Base-by-base conservation (phyloP, 495 filamentous ascomycete species). In the Cenococcum geophilum region DNA sequence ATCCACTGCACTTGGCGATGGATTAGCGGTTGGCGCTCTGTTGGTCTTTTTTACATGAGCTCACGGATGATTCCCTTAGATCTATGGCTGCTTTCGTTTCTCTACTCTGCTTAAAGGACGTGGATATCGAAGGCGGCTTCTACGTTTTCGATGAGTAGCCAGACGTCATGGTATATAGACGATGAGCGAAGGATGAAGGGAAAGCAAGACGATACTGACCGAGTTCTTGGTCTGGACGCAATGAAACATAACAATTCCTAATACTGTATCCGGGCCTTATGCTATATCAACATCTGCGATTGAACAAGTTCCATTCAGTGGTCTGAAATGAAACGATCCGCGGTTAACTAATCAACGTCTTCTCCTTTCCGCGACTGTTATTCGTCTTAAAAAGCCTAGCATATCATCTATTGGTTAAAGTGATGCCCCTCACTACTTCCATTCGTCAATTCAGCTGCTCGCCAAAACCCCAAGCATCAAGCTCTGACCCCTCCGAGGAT, bases 1-100 rank as follows among this genome's bases (percentile, higher is more conserved):
- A 1, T 16, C 25, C 23, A 32, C 6, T 16, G 10, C 18, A 16
- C 21, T 4, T 25, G 10, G 25, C 20, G 49, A 52, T 9, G 21
- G 20, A 32, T 23, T 52, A 20, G 20, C 6, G 21, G 2, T 16
- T 8, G 5, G 21, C 21, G 21, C 25, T 32, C 8, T 25, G 3
- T 3, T 12, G 48, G 48, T 51, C 48, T 27, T 16, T 23, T 18
- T 52, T 27, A 20, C 21, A 16, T 52, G 12, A 23, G 49, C 11
- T 23, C 16, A 25, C 25, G 49, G 25, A 23, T 52, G 23, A 52
- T 49, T 52, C 49, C 49, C 49, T 52, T 52, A 52, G 49, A 52
- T 52, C 49, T 9, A 52, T 52, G 49, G 49, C 40, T 52, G 5
- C 5, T 22, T 23, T 52, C 25, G 21, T 4, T 32, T 52, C 9